These are phyloP conservation scores for Trichophyton equinum DNA, from an alignment of 2,329 filamentous ascomycete species.

Conservation along the genomic window DNA sequence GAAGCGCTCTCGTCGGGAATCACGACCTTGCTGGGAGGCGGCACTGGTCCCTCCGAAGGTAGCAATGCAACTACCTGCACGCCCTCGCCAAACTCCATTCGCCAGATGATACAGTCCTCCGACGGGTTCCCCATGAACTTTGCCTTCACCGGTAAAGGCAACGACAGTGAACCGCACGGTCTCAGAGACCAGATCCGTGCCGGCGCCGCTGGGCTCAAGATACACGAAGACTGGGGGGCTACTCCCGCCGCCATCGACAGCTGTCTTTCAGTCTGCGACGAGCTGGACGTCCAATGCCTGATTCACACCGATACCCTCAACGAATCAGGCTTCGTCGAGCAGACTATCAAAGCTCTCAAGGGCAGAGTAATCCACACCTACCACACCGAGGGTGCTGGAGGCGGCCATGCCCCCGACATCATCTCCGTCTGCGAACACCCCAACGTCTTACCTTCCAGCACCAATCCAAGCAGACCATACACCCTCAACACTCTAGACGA, in stretches of 20 bases:
- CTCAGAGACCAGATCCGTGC: conserved; percentile 70
- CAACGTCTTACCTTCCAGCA: conserved; percentile 81
- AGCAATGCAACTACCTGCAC: conserved; percentile 91
- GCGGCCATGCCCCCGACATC: conserved; percentile 90
- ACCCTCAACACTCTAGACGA: conserved; percentile 90
- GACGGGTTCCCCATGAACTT: conserved; percentile 74
- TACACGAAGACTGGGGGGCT: conserved; percentile 92
- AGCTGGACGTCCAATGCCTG: conserved; percentile 81
- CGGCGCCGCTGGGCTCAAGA: conserved; percentile 78
- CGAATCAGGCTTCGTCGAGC: conserved; percentile 93
- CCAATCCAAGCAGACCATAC: conserved; percentile 83
- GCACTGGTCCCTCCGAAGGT: conserved; percentile 82
- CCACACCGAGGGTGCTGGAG: conserved; percentile 89
- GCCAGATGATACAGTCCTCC: conserved; percentile 78
- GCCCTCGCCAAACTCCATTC: conserved; percentile 68
- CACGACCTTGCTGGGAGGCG: conserved; percentile 82
- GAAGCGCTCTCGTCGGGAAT: conserved; percentile 77
- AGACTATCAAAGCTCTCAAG: conserved; percentile 75
- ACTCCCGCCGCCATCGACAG: conserved; percentile 86
- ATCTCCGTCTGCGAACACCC: conserved; percentile 80
- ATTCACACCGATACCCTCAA: conserved; percentile 96
- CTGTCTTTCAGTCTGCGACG: conserved; percentile 74
- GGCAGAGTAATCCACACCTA: conserved; percentile 87
- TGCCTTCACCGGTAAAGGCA: conserved; percentile 88
- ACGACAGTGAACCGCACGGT: conserved; percentile 59